phyloP scores from a whole-genome alignment of 2,329 filamentous ascomycete genomes.

The Ceratocystis alfenasii region DNA sequence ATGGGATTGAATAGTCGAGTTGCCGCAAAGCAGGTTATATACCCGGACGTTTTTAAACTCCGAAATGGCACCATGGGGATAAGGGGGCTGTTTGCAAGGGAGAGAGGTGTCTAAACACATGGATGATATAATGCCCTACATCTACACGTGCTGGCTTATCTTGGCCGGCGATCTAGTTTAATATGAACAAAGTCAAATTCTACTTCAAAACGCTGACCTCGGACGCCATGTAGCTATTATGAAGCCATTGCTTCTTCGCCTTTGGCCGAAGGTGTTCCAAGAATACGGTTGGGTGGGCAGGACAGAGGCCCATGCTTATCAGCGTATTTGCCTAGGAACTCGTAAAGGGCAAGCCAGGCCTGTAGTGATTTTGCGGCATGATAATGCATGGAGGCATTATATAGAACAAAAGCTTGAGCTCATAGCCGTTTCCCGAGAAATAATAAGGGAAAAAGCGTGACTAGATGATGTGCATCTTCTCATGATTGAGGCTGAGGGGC shows the following conservation, averaged over 20 bases:
- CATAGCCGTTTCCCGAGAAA: not conserved
- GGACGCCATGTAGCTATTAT: not conserved
- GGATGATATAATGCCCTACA: not conserved
- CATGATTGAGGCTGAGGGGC: not conserved
- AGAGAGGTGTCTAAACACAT: not conserved
- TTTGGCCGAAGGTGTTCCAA: conserved; percentile 1
- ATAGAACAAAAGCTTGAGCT: not conserved
- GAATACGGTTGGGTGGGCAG: not conserved
- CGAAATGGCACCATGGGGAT: too few species aligned
- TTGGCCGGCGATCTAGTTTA: not conserved
- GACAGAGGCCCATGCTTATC: not conserved
- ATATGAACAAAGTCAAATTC: not conserved
- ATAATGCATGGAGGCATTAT: not conserved
- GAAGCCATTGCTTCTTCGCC: conserved; percentile 7
- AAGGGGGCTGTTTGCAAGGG: too few species aligned
- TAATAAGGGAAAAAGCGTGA: not conserved
- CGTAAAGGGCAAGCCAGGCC: not conserved
- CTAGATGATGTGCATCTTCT: not conserved
- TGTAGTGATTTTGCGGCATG: not conserved
- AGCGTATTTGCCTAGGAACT: not conserved
- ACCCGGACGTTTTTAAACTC: not conserved
- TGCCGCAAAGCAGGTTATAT: not conserved
- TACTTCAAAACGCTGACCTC: not conserved
- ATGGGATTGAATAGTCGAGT: not conserved
- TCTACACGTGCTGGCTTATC: not conserved